These are phyloP conservation scores for Taphrina flavorubra DNA, from an alignment of 1,139 yeast species.

Conservation along the genomic window DNA sequence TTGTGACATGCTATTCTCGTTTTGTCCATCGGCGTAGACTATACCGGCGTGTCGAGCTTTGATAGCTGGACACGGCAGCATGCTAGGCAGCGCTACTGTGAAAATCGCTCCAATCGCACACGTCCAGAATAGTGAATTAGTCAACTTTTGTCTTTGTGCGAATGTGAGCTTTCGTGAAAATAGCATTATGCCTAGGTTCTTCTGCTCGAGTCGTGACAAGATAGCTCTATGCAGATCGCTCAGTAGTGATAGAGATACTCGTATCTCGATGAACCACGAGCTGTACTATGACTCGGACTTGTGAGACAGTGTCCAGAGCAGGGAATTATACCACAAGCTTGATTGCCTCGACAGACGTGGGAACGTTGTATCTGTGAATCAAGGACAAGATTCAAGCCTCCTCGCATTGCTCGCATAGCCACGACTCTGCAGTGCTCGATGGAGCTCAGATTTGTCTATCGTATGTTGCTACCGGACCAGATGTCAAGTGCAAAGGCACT, in stretches of 20 bases:
- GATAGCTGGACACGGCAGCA: constrained; percentile 36
- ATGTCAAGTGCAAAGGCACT: background rate
- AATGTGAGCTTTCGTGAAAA: constrained; percentile 27
- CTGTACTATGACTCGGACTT: too few species aligned
- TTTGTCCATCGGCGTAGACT: constrained; percentile 24
- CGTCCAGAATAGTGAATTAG: constrained; percentile 34
- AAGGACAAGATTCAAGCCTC: too few species aligned
- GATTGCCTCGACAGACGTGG: background rate
- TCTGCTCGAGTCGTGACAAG: background rate
- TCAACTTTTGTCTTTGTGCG: constrained; percentile 36
- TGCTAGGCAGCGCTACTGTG: constrained; percentile 36
- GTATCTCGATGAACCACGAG: too few species aligned
- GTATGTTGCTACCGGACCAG: background rate
- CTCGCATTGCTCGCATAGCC: background rate
- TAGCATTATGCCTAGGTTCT: background rate
- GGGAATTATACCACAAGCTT: background rate
- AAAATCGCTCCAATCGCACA: constrained; percentile 29
- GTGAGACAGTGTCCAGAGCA: too few species aligned
- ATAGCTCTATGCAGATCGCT: too few species aligned
- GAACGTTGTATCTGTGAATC: too few species aligned
- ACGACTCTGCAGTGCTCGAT: background rate
- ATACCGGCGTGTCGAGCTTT: constrained; percentile 25
- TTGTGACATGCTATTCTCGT: background rate
- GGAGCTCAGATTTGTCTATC: background rate
- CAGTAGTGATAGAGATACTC: too few species aligned